phyloP scores from a whole-genome alignment of 1,139 yeast species.

The Arxiozyma slooffiae region DNA sequence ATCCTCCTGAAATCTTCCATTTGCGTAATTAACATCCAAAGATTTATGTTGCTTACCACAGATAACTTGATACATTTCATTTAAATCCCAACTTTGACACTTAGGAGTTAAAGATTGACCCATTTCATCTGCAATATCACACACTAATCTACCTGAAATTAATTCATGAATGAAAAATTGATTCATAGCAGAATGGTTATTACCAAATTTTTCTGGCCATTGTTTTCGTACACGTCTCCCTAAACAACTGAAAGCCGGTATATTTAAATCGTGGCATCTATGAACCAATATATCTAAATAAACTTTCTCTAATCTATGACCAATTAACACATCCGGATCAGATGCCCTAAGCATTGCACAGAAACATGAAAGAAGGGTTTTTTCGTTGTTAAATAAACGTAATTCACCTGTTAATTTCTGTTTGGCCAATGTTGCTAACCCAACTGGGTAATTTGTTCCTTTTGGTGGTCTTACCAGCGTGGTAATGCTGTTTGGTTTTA shows the following conservation, averaged over 20 bases:
- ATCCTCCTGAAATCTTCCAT: conserved; percentile 57
- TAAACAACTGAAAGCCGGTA: conserved; percentile 68
- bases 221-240: conserved; percentile 69
- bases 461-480: conserved; percentile 78
- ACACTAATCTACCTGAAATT: conserved; percentile 75
- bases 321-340: conserved; percentile 88
- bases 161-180: conserved; percentile 52
- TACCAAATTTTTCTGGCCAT: conserved; percentile 70
- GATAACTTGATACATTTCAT: conserved; percentile 80
- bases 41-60: conserved; percentile 53
- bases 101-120: conserved; percentile 87
- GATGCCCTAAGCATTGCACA: conserved; percentile 58
- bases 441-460: conserved; percentile 44
- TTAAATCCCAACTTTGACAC: conserved; percentile 93
- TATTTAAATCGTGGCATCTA: conserved; percentile 65
- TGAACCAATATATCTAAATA: conserved; percentile 75
- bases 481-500: conserved; percentile 46
- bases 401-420: conserved; percentile 32
- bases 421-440: conserved; percentile 24
- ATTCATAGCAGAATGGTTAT: conserved; percentile 38
- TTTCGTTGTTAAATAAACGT: conserved; percentile 61
- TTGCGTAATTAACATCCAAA: conserved; percentile 64
- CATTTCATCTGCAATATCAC: conserved; percentile 91
- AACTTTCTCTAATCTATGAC: conserved; percentile 74
- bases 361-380: conserved; percentile 59